Evolutionary conservation across 2,329 filamentous ascomycete species (phyloP).

Genomic region (Ceratocystis huliohia): DNA sequence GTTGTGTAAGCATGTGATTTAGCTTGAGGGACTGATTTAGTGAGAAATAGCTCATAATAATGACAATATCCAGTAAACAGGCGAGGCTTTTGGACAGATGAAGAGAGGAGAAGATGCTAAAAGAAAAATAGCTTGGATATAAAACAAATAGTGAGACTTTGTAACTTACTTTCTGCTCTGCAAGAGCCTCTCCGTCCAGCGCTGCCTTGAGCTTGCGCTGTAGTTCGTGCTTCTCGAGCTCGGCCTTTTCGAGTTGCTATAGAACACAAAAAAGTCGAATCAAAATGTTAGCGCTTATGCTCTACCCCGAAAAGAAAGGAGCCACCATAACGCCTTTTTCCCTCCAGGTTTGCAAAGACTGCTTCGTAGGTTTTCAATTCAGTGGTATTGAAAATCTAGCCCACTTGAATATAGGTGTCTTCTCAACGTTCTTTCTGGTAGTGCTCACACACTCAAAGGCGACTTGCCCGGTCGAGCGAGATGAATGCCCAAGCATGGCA

Average conservation of each 20-base stretch:
- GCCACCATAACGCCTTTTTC: not conserved
- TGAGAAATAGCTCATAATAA: not conserved
- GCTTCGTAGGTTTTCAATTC: not conserved
- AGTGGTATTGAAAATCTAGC: not conserved
- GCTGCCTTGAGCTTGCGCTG: constrained; percentile 43
- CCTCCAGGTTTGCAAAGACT: not conserved
- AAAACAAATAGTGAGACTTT: not conserved
- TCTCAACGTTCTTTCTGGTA: too few relatives aligned
- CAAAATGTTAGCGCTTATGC: constrained; percentile 4
- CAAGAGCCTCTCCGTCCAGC: constrained; percentile 37
- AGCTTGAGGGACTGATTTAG: not conserved
- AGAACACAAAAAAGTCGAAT: constrained; percentile 12
- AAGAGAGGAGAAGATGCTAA: not conserved
- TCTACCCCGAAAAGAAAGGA: not conserved
- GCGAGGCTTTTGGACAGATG: not conserved
- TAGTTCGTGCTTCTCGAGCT: constrained; percentile 44
- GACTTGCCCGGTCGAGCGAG: constrained; percentile 18
- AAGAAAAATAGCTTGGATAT: not conserved
- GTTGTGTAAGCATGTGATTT: constrained; percentile 4
- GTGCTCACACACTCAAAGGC: constrained; percentile 19
- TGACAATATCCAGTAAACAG: not conserved
- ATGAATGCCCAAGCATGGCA: constrained; percentile 9
- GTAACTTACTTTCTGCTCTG: constrained; percentile 41
- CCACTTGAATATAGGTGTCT: not conserved
- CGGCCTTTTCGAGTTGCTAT: constrained; percentile 47